phyloP scores from a whole-genome alignment of 208 protist species.

The Trypanosomatidae sp. region DNA sequence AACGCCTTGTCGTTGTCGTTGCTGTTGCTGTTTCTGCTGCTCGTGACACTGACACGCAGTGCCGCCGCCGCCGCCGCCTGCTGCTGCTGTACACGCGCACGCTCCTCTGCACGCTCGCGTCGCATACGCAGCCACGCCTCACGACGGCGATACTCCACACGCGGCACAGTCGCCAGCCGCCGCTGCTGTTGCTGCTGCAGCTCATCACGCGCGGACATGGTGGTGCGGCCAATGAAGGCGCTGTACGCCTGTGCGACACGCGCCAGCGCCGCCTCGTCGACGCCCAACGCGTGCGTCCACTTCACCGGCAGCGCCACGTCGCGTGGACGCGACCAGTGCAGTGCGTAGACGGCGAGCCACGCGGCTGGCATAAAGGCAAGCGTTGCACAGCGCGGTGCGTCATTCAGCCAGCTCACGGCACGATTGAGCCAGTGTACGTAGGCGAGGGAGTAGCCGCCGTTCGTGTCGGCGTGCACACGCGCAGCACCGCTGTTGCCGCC shows the following conservation, averaged over 20 bases:
- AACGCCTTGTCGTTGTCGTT: slow-evolving; percentile 6
- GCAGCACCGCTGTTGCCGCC: background rate
- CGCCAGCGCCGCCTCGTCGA: slow-evolving; percentile 3
- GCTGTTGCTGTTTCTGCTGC: too few relatives aligned
- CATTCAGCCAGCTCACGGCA: slow-evolving; percentile 54
- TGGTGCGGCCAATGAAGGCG: slow-evolving; percentile 2
- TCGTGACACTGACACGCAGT: too few relatives aligned
- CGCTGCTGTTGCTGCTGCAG: too few relatives aligned
- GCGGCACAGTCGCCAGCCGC: background rate
- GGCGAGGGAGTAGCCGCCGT: background rate
- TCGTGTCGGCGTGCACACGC: background rate
- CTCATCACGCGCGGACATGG: slow-evolving; percentile 2
- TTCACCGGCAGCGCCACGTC: slow-evolving; percentile 18
- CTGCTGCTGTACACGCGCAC: too few relatives aligned
- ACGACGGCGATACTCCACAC: slow-evolving; percentile 7
- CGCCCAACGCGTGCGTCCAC: slow-evolving; percentile 48
- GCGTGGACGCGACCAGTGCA: slow-evolving; percentile 17
- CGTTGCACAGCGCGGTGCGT: slow-evolving; percentile 32
- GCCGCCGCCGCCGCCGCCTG: too few relatives aligned
- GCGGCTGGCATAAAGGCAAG: slow-evolving; percentile 15
- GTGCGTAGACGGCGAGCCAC: slow-evolving; percentile 43
- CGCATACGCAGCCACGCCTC: too few relatives aligned
- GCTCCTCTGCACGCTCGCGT: too few relatives aligned
- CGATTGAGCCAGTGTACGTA: slow-evolving; percentile 35
- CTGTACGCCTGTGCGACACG: slow-evolving; percentile 7